A percentile compares a stretch with the other conserved stretches of the same genome.
These are phyloP conservation scores for Penicillium roqueforti DNA, from an alignment of 495 filamentous ascomycete genomes.

Conservation along the genomic window DNA sequence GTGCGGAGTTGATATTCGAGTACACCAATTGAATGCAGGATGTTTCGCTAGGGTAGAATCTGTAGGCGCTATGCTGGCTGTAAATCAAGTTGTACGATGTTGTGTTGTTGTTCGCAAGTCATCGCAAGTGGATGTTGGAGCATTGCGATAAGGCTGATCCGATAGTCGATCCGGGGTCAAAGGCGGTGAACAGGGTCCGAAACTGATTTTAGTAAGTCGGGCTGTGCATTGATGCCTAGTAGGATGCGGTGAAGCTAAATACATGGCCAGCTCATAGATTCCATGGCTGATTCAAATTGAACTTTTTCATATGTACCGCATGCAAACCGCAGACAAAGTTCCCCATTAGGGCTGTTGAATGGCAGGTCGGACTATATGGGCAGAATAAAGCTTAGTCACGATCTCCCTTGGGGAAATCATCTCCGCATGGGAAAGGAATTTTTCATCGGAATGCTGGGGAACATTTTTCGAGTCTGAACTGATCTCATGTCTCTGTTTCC, in stretches of 20 bases:
- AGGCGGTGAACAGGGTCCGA: slow-evolving; percentile 2
- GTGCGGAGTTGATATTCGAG: not conserved
- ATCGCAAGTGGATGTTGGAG: not conserved
- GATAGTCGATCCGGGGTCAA: slow-evolving; percentile 26
- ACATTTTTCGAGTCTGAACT: not conserved
- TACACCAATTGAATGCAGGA: not conserved
- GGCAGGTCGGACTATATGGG: not conserved
- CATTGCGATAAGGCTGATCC: slow-evolving; percentile 10
- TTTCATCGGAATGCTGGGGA: slow-evolving; percentile 6
- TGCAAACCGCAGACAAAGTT: not conserved
- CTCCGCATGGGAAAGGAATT: slow-evolving; percentile 10
- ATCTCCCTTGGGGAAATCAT: not conserved
- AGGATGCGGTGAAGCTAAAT: not conserved
- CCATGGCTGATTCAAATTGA: not conserved
- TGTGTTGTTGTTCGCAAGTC: not conserved
- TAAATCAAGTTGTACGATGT: not conserved
- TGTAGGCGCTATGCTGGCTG: not conserved
- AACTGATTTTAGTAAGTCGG: not conserved
- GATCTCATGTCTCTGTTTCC: not conserved
- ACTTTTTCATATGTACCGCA: not conserved
- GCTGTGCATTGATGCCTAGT: not conserved
- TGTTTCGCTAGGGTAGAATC: not conserved
- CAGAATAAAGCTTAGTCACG: slow-evolving; percentile 6
- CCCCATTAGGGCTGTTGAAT: not conserved
- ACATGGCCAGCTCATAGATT: not conserved